phyloP scores from a whole-genome alignment of 805 yeast species.

The Suhomyces xylopsoci region DNA sequence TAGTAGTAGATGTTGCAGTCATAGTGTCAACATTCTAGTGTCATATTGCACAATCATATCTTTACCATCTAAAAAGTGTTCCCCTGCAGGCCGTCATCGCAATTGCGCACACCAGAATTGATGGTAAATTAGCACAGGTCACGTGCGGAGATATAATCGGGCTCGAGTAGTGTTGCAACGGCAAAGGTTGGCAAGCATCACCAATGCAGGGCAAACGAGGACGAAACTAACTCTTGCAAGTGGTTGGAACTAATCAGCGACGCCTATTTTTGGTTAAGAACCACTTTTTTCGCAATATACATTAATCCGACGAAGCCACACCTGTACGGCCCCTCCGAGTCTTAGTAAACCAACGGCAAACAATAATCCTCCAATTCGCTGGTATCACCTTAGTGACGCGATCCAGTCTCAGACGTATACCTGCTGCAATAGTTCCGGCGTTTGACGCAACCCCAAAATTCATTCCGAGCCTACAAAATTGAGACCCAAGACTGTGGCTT shows the following conservation, averaged over 20 bases:
- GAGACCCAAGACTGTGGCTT: neutral
- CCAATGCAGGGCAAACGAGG: neutral
- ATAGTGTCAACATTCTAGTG: neutral
- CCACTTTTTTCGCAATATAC: neutral
- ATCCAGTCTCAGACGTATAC: neutral
- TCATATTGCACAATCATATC: neutral
- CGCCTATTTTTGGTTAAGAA: neutral
- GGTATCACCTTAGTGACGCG: neutral
- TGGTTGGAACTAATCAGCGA: neutral
- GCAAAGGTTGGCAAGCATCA: neutral
- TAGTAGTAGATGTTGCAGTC: too few species aligned
- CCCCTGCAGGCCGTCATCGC: neutral
- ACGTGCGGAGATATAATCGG: slow-evolving; percentile 7
- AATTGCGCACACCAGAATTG: neutral
- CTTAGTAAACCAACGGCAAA: neutral
- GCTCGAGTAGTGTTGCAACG: neutral
- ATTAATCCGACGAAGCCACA: neutral
- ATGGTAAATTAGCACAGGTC: slow-evolving; percentile 6
- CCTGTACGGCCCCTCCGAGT: neutral
- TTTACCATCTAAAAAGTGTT: neutral
- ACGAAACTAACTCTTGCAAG: neutral
- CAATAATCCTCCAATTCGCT: neutral
- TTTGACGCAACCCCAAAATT: neutral
- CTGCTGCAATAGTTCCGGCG: neutral
- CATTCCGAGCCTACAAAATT: neutral